These are phyloP conservation scores for Pseudogymnoascus sp. DNA, from an alignment of 2,329 filamentous ascomycete species.

Conservation along the genomic window DNA sequence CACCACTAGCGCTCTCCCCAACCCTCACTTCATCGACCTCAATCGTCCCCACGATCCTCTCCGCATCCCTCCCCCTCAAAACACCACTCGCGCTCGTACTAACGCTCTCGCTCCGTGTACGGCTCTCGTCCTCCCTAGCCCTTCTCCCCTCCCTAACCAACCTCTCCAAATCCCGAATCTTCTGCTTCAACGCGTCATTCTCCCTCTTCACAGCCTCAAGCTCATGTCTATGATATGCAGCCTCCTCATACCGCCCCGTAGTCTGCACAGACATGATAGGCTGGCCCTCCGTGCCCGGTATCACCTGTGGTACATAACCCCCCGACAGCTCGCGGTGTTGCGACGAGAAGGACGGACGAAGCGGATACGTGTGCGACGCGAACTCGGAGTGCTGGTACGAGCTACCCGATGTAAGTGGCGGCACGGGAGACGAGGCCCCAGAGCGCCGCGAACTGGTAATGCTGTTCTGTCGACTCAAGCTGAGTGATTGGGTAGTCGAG, in stretches of 20 bases:
- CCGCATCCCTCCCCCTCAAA: slow-evolving; percentile 27
- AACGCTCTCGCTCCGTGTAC: slow-evolving; percentile 43
- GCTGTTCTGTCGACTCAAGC: slow-evolving; percentile 26
- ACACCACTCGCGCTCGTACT: slow-evolving; percentile 44
- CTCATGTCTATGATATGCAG: slow-evolving; percentile 50
- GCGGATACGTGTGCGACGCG: slow-evolving; percentile 24
- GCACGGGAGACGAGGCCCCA: slow-evolving; percentile 24
- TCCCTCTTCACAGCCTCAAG: slow-evolving; percentile 54
- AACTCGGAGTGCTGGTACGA: slow-evolving; percentile 24
- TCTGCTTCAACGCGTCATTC: slow-evolving; percentile 53
- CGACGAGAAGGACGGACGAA: slow-evolving; percentile 17
- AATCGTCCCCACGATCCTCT: slow-evolving; percentile 17
- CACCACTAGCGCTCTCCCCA: slow-evolving; percentile 53
- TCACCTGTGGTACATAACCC: slow-evolving; percentile 3
- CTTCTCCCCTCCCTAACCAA: slow-evolving; percentile 31
- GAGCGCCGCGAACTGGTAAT: slow-evolving; percentile 22
- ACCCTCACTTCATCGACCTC: slow-evolving; percentile 50
- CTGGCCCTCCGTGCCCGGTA: slow-evolving; percentile 12
- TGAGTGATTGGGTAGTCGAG: slow-evolving; percentile 20
- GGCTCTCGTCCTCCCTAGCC: slow-evolving; percentile 36
- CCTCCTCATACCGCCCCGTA: slow-evolving; percentile 55
- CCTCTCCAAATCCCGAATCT: slow-evolving; percentile 54
- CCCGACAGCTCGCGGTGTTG: slow-evolving; percentile 19
- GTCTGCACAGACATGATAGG: slow-evolving; percentile 39
- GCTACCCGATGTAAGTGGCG: slow-evolving; percentile 16